phyloP scores from a whole-genome alignment of 1,284 basidiomycete genomes.

The Naganishia cerealis region DNA sequence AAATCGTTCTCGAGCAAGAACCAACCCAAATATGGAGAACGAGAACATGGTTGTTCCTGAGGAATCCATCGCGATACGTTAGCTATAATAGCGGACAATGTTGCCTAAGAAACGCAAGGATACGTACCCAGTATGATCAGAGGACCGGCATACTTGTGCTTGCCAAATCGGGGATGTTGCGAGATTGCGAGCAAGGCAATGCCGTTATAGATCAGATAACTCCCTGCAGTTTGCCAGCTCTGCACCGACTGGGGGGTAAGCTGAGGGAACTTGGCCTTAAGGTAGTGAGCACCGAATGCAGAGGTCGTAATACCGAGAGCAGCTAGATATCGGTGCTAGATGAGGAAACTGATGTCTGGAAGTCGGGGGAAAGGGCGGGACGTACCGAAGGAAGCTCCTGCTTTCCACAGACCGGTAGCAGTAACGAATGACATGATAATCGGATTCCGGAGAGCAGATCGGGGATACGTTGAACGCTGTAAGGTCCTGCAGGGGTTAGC shows the following conservation, averaged over 20 bases:
- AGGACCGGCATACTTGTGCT: conserved; percentile 68
- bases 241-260: conserved; percentile 43
- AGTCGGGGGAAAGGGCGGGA: background rate
- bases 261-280: conserved; percentile 46
- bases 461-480: no score
- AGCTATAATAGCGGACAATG: background rate
- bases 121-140: conserved; percentile 59
- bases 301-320: conserved; percentile 51
- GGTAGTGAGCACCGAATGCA: conserved; percentile 53
- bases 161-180: conserved; percentile 64
- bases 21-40: conserved; percentile 67
- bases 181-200: conserved; percentile 70
- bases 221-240: conserved; percentile 49
- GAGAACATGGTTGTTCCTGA: conserved; percentile 68
- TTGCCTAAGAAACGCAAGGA: background rate
- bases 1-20: conserved; percentile 63
- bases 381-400: conserved; percentile 22
- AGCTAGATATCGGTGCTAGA: conserved; percentile 37
- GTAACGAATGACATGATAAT: conserved; percentile 21
- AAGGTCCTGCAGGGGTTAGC: no score
- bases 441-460: no score
- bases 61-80: background rate
- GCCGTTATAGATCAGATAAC: conserved; percentile 67
- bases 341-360: background rate
- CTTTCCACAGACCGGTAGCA: conserved; percentile 22